Base-by-base conservation (phyloP, 106 monocot species). In the Dendrobium nobile region DNA sequence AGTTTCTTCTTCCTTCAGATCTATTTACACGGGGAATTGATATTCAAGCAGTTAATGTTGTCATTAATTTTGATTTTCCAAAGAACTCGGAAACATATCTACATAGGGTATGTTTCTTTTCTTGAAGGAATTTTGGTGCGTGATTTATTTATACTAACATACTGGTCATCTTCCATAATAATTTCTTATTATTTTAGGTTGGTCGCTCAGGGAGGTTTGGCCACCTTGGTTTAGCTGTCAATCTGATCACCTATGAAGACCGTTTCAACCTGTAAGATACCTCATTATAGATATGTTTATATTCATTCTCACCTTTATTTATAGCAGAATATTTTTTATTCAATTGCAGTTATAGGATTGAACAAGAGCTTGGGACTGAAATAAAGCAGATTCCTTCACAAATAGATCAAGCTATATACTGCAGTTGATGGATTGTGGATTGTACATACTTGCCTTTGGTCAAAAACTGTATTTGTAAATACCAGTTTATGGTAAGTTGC, bases 31-130 rank as follows among this genome's bases (percentile, higher is more conserved):
- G 97, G 79, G 97, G 97, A 45, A 98, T 98, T 47, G 97, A 98
- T 68, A 98, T 98, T 78, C 97, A 98, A 83, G 94, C 97, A 65
- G 94, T 98, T 26, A 98, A 98, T 89, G 97, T 98, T 24, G 97
- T 98, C 13, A 91, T 98, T 85, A 98, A 98, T 82, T 98, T 98
- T 80, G 97, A 98, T 78, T 98, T 98, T 67, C 97, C 97, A 26
- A 98, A 91, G 84, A 94, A 87, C 31, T 77, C 97, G 2, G 97
- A 98, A 75, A 98, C 97, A 20, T 98, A 98, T 85, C 85, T 98
- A 67, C 97, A 98, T 82, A 89, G 97, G 87, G 97, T 98, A 90
- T 77, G 82, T 15, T 56, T 18, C 67, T 51, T 24, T 13, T 43
- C 20, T 27, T 61, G 61, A 22, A 61, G 61, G 19, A 10, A 61